Base-by-base conservation (phyloP, 208 protist genomes). In the Acanthamoeba polyphaga region DNA sequence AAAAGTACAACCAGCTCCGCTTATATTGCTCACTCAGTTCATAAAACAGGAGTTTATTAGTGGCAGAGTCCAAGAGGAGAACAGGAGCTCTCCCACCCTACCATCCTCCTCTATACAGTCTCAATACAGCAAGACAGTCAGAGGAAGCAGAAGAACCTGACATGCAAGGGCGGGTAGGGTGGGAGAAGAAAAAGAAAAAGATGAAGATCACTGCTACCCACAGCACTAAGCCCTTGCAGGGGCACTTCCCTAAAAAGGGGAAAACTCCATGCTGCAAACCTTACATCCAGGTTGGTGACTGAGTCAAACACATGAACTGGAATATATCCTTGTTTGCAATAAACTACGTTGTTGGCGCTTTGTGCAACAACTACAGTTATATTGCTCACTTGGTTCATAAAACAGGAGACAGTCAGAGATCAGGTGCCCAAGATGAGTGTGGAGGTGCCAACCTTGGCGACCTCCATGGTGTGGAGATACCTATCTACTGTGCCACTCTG, bases 381-480 rank as follows among this genome's bases (percentile, higher is more conserved):
- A 72, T 72, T 72, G 66, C 66, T 72, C 29, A 10, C 29, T 12
- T 10, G 53, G 17, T 2, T 58, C 66, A 72, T 38, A 72, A 22
- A 72, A 72, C 24, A 82, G 74, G 74, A 82, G 74, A 5, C 2
- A 15, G 74, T 82, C 74, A 82, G 32, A 82, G 34, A 68, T 22
- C 62, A 80, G 72, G 3, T 34, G 13, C 74, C 74, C 32, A 82
- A 17, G 2, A 82, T 82, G 43, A 29, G 22, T 38, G 74, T 32
- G 74, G 74, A 82, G 10, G 74, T 38, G 29, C 74, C 74, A 55
- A 82, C 19, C 74, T 53, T 46, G 32, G 74, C 29, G 74, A 82
- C 74, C 74, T 82, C 74, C 74, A 82, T 24, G 3, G 74, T 15
- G 24, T 15, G 43, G 6, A 82, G 74, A 29, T 82, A 82, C 8